Base-by-base conservation (phyloP, 2,329 filamentous ascomycete genomes). In the Aspergillus japonicus region DNA sequence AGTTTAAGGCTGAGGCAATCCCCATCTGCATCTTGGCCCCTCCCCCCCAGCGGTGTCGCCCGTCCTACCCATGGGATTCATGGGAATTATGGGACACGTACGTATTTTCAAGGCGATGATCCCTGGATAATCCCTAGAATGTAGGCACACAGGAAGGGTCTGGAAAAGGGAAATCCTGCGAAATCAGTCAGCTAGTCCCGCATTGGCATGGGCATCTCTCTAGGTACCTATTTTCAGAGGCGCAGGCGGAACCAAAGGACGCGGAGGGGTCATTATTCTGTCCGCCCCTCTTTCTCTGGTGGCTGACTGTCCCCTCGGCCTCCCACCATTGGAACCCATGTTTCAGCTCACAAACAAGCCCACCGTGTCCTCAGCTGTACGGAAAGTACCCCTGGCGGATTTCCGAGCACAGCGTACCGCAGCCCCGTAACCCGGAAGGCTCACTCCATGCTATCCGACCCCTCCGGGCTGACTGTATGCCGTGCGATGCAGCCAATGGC, bases 1-100 rank as follows among this genome's bases (percentile, higher is more conserved):
- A 55, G 39, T 55, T 44, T 55, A 55, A 55, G 53, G 53, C 53
- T 55, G 53, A 55, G 53, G 33, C 14, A 42, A 55, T 48, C 53
- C 42, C 53, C 53, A 48, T 55, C 19, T n/a, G 33, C 53, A 48
- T 55, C 53, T 35, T 42, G 24, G 53, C 16, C 12, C 33, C 23
- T 3, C 31, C 31, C 11, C 11, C 39, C 16, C 1, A 44, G 39
- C 39, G 39, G 39, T 44, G 39, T 44, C 39, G 39, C 39, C 16
- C 39, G 39, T 44, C 33, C 4, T 44, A 44, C 16, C 39, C 39
- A 44, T 44, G 39, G 39, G 33, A 35, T 16, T 35, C 11, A 16
- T 35, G 33, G 26, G 39, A 44, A 1, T 44, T 44, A 16, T 55
- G 53, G 50, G 53, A 55, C 53, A 23, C 53, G 53, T 55, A 55